phyloP scores from a whole-genome alignment of 148 eudicot species.

The Silene latifolia region DNA sequence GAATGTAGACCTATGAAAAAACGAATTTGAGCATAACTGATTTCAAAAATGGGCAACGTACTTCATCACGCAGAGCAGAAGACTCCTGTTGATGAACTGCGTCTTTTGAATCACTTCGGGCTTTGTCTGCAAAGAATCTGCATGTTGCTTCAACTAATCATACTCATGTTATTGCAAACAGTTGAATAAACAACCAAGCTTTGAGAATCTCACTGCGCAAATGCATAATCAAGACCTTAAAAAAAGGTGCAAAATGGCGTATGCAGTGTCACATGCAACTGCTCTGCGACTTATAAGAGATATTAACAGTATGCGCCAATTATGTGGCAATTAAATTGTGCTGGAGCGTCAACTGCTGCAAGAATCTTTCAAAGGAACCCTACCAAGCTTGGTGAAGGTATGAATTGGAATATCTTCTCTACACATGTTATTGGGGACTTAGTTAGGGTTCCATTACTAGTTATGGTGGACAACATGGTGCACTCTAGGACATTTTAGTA shows the following conservation, averaged over 20 bases:
- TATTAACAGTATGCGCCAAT: not conserved
- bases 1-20: not conserved
- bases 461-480: not conserved
- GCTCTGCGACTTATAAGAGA: not conserved
- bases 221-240: not conserved
- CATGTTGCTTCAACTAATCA: constrained; percentile 16
- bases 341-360: not conserved
- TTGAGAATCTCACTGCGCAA: not conserved
- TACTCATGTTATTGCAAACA: not conserved
- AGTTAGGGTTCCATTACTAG: not conserved
- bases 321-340: too few relatives aligned
- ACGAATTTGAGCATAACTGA: not conserved
- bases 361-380: not conserved
- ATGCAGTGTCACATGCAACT: not conserved
- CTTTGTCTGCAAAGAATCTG: constrained; percentile 65
- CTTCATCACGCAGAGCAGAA: constrained; percentile 83
- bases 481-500: not conserved
- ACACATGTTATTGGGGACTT: not conserved
- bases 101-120: constrained; percentile 40
- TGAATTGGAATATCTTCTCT: not conserved
- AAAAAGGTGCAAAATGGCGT: too few relatives aligned
- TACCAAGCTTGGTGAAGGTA: not conserved
- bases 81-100: constrained; percentile 57
- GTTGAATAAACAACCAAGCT: not conserved
- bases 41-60: constrained; percentile 23